These are phyloP conservation scores for Neurospora sp. DNA, from an alignment of 2,329 filamentous ascomycete genomes.

Conservation along the genomic window DNA sequence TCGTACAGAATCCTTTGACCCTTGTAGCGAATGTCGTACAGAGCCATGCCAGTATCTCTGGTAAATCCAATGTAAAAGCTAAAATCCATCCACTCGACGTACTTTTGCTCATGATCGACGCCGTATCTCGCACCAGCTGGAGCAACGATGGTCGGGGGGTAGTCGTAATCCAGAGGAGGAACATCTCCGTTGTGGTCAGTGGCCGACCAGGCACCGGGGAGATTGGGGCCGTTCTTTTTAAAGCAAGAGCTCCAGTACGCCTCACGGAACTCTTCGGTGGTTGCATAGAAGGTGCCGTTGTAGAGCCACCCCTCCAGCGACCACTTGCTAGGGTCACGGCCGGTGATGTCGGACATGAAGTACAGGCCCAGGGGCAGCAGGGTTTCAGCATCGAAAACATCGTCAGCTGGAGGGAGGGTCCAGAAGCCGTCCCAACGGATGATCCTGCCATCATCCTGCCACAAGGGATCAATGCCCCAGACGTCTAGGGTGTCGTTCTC, in stretches of 20 bases:
- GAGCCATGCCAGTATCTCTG: slow-evolving; percentile 35
- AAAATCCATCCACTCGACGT: slow-evolving; percentile 42
- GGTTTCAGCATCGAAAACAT: slow-evolving; percentile 31
- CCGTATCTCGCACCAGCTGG: slow-evolving; percentile 31
- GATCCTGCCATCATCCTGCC: slow-evolving; percentile 30
- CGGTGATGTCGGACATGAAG: slow-evolving; percentile 37
- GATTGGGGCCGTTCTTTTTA: slow-evolving; percentile 35
- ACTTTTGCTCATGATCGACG: slow-evolving; percentile 32
- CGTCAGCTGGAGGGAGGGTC: slow-evolving; percentile 22
- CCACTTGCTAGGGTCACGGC: slow-evolving; percentile 42
- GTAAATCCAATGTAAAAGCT: slow-evolving; percentile 41
- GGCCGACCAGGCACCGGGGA: slow-evolving; percentile 37
- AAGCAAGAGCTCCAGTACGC: slow-evolving; percentile 35
- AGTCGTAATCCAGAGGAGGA: slow-evolving; percentile 23
- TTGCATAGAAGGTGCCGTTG: slow-evolving; percentile 41
- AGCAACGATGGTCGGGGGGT: slow-evolving; percentile 28
- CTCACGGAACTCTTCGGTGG: slow-evolving; percentile 35
- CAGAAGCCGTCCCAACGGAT: slow-evolving; percentile 39
- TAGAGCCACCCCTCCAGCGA: slow-evolving; percentile 42
- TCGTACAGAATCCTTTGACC: slow-evolving; percentile 47
- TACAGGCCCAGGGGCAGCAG: slow-evolving; percentile 36
- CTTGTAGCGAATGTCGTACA: slow-evolving; percentile 44
- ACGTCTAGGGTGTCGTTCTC: slow-evolving; percentile 33
- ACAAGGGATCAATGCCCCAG: slow-evolving; percentile 32
- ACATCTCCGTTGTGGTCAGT: slow-evolving; percentile 31